phyloP scores from a whole-genome alignment of 2,329 filamentous ascomycete genomes.

The Tolypocladium ophioglossoides region DNA sequence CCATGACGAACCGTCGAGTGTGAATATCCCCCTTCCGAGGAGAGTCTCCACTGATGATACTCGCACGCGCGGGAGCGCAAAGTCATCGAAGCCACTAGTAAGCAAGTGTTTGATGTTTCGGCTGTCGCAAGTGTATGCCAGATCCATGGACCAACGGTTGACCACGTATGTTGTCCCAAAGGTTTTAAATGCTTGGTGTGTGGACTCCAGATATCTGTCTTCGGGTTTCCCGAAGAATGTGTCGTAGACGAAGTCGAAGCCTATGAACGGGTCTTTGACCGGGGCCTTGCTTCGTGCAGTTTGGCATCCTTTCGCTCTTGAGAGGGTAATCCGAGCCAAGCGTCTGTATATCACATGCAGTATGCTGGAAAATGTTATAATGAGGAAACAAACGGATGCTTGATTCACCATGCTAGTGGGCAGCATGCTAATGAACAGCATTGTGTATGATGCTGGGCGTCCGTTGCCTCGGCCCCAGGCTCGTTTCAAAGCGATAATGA shows the following conservation, averaged over 20 bases:
- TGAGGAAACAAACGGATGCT: slow-evolving; percentile 2
- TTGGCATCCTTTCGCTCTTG: slow-evolving; percentile 12
- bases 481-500: background rate
- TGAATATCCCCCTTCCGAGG: slow-evolving; percentile 37
- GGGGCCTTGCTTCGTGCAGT: slow-evolving; percentile 10
- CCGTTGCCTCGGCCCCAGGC: background rate
- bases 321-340: slow-evolving; percentile 7
- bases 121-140: slow-evolving; percentile 30
- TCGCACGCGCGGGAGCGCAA: slow-evolving; percentile 26
- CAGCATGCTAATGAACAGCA: background rate
- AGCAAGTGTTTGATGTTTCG: slow-evolving; percentile 46
- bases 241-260: slow-evolving; percentile 24
- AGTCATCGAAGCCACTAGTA: slow-evolving; percentile 40
- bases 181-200: slow-evolving; percentile 12
- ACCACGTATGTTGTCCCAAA: slow-evolving; percentile 23
- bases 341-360: slow-evolving; percentile 6
- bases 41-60: slow-evolving; percentile 25
- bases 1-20: slow-evolving; percentile 36
- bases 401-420: background rate
- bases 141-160: slow-evolving; percentile 19
- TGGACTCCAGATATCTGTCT: slow-evolving; percentile 17
- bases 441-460: background rate
- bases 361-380: slow-evolving; percentile 8
- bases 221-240: slow-evolving; percentile 13
- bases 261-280: slow-evolving; percentile 20